Percentiles rank a stretch among this genome's conserved stretches.
These are phyloP conservation scores for Amyloporia xantha DNA, from an alignment of 768 basidiomycete species.

Conservation along the genomic window DNA sequence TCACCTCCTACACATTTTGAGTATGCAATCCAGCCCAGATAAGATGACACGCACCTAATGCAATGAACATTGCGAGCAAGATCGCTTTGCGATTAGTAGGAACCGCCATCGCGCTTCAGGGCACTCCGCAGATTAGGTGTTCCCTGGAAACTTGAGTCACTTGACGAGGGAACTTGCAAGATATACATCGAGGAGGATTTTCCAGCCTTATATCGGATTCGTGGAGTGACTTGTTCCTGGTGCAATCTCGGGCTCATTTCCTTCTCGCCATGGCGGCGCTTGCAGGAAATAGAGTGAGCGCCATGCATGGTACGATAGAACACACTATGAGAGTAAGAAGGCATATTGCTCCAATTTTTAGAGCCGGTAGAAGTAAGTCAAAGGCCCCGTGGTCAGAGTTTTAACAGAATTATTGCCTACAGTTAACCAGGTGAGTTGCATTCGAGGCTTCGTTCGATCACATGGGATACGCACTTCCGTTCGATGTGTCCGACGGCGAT, in stretches of 20 bases:
- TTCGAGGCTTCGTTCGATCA: not conserved
- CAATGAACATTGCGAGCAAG: constrained; percentile 61
- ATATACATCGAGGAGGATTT: too few species aligned
- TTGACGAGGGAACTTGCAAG: too few species aligned
- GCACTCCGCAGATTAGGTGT: not conserved
- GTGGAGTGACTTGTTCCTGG: too few species aligned
- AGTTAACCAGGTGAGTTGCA: not conserved
- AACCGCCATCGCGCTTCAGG: constrained; percentile 32
- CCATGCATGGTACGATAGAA: not conserved
- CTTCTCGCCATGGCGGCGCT: too few species aligned
- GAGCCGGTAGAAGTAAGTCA: not conserved
- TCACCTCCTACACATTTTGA: not conserved
- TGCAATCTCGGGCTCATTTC: too few species aligned
- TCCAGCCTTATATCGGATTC: too few species aligned
- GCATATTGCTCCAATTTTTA: not conserved
- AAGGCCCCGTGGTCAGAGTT: not conserved
- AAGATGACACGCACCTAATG: constrained; percentile 57
- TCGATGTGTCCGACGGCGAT: not conserved
- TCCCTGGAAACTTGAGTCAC: too few species aligned
- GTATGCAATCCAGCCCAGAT: not conserved
- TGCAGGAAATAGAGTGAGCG: too few species aligned
- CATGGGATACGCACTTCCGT: not conserved
- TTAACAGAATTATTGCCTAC: not conserved
- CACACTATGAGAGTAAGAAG: constrained; percentile 2
- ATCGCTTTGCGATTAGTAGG: constrained; percentile 59